phyloP scores from a whole-genome alignment of 306 rosid genomes.

The Castanopsis chinensis region DNA sequence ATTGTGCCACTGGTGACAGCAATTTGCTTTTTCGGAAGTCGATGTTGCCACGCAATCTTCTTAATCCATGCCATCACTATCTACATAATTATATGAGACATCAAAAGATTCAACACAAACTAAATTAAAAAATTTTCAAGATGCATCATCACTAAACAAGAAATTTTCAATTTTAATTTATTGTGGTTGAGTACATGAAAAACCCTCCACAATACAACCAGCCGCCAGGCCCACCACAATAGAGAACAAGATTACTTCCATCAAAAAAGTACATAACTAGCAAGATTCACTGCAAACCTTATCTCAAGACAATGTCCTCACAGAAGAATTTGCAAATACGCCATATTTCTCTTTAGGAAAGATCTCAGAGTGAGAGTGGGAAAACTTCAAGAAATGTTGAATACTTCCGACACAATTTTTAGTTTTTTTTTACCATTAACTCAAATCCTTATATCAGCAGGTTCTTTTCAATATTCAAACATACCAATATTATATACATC shows the following conservation, averaged over 20 bases:
- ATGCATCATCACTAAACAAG: neutral
- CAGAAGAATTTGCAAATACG: neutral
- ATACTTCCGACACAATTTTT: neutral
- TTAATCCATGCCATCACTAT: slow-evolving; percentile 44
- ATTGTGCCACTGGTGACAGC: slow-evolving; percentile 33
- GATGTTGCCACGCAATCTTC: slow-evolving; percentile 33
- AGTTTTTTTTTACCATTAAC: neutral
- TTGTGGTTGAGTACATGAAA: neutral
- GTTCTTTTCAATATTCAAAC: neutral
- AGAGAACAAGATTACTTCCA: neutral
- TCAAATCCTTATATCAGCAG: neutral
- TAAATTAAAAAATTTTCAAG: neutral
- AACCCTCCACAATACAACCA: neutral
- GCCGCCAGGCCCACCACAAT: no score
- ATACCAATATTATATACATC: neutral
- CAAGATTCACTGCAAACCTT: neutral
- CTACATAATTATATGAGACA: slow-evolving; percentile 17
- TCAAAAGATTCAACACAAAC: slow-evolving; percentile 11
- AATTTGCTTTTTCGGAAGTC: slow-evolving; percentile 27
- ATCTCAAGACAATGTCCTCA: neutral
- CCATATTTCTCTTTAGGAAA: neutral
- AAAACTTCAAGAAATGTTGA: neutral
- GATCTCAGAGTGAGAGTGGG: neutral
- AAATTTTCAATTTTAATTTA: neutral
- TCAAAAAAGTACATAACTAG: neutral